A percentile compares a stretch with the other conserved stretches of the same genome.
Evolutionary conservation across 192 early-diverging fungal genomes (phyloP).

Genomic region (Dissophora globulifera): DNA sequence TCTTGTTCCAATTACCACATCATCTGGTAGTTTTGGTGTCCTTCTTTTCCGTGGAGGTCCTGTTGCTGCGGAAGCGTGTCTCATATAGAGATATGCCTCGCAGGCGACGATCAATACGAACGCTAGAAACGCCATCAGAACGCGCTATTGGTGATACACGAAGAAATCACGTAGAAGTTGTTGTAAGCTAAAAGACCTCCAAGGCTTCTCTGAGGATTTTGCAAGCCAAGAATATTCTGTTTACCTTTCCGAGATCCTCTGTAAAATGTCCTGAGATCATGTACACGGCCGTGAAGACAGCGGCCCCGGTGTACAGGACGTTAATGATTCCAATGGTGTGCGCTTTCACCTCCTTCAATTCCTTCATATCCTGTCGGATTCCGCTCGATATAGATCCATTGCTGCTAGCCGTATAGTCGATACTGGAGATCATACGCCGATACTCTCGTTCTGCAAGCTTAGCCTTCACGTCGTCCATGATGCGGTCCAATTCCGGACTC

Average conservation of each 20-base stretch:
- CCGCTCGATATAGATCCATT: slow-evolving; percentile 5
- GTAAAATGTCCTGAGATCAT: slow-evolving; percentile 49
- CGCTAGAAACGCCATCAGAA: slow-evolving; percentile 28
- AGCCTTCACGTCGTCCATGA: slow-evolving; percentile 37
- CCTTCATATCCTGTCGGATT: slow-evolving; percentile 42
- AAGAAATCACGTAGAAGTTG: too few relatives aligned
- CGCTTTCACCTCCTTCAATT: slow-evolving; percentile 36
- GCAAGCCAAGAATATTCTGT: too few relatives aligned
- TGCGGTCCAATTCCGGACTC: slow-evolving; percentile 40
- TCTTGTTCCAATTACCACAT: slow-evolving; percentile 15
- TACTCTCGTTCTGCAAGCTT: slow-evolving; percentile 43
- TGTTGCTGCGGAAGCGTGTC: slow-evolving; percentile 18
- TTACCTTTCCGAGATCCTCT: slow-evolving; percentile 34
- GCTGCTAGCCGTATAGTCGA: neutral
- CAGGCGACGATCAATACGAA: slow-evolving; percentile 44
- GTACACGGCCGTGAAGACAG: slow-evolving; percentile 42
- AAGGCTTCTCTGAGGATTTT: too few relatives aligned
- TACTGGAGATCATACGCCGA: slow-evolving; percentile 35
- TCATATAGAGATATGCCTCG: slow-evolving; percentile 37
- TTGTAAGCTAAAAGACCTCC: too few relatives aligned
- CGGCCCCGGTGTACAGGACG: slow-evolving; percentile 38
- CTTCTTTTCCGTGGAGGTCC: neutral
- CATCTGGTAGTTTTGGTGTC: slow-evolving; percentile 9
- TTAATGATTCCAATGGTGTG: slow-evolving; percentile 41
- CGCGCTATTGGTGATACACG: slow-evolving; percentile 2